Base-by-base conservation (phyloP, 2,329 filamentous ascomycete species). In the Gaeumannomyces sp. region DNA sequence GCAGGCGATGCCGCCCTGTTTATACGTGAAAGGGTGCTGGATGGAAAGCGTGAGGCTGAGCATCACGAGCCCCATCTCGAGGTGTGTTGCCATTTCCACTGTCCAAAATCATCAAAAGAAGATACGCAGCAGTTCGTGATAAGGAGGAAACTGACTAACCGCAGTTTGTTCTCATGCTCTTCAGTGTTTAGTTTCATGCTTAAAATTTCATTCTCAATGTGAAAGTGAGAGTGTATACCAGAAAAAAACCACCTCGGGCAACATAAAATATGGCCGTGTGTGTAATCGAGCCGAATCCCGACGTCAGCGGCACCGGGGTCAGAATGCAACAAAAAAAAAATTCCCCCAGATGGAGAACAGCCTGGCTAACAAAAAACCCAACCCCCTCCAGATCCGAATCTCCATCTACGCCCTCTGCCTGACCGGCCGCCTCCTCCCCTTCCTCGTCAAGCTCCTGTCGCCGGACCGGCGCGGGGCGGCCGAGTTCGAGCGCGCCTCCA, bases 271-370 rank as follows among this genome's bases (percentile, higher is more conserved):
- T 25, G 22, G 29, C 2, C 61, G 13, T 19, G 14, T 57, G 53
- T n/a, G 29, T 14, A 19, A 63, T 59, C n/a, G 77, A 59, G 75
- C 80, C 59, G 79, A 83, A 69, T 67, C 79, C 53, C 76, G 75
- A 8, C 71, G 76, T 67, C 4, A 67, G 60, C 31, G 65, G 65
- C 14, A 57, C 59, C 3, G 65, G 65, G 11, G 64, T 65, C 38
- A 59, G 65, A 63, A 45, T 13, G 33, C 33, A 35, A 35, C 6
- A 10, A 10, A 38, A 14, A 13, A 38, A 16, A 38, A 38, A 16
- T 6, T 8, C 29, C 8, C 8, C 2, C 11, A 38, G 11, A 38
- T 16, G 13, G 13, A 38, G 11, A 25, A 6, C 31, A 27, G n/a
- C 31, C 31, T 10, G 13, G 29, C n/a, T 19, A 38, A 25, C 60